Evolutionary conservation across 148 eudicot species (phyloP), one percentile per base, ranked within the genome.

Genomic region (Cornus controversa): DNA sequence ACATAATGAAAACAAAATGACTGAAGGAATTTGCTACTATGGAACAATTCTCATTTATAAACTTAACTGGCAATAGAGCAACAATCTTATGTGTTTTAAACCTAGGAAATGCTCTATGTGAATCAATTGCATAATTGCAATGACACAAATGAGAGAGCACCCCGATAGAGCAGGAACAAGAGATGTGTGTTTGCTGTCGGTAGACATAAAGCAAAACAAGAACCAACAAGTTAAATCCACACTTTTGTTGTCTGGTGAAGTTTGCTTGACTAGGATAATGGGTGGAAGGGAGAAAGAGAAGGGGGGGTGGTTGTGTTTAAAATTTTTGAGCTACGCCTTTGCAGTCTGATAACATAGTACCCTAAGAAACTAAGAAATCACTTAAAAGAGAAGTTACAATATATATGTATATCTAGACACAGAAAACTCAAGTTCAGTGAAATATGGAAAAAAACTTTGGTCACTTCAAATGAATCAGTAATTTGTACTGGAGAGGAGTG

Each of bases 1-100:
- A 66, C 18, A 62, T 54, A 40, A 77, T 40, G 45, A 27, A 79
- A 29, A 34, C 57, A 72, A 65, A 62, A 73, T 26, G 7, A 40
- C 45, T 40, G 45, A 3, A 40, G 8, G 45, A 9, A 40, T 40
- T 40, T 0, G 45, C 45, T 40, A 40, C 45, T 6, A 9, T 40
- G 7, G 45, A 40, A 40, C 6, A 9, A 20, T 54, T 14, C 22
- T 31, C 34, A 31, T 31, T 31, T 31, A 2, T 31, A 31, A 31
- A 31, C 34, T 31, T 31, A 31, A 31, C 34, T 31, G 34, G 34
- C 34, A 31, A 31, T 31, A 54, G 60, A 54, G 60, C 22, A 14
- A 54, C 18, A 54, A 54, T 54, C 22, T 54, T 54, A 54, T 54
- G 22, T 54, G 60, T 20, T 54, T 16, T 20, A 54, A 54, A 54